phyloP scores from a whole-genome alignment of 176 grass and related monocot genomes.

The Lolium rigidum region DNA sequence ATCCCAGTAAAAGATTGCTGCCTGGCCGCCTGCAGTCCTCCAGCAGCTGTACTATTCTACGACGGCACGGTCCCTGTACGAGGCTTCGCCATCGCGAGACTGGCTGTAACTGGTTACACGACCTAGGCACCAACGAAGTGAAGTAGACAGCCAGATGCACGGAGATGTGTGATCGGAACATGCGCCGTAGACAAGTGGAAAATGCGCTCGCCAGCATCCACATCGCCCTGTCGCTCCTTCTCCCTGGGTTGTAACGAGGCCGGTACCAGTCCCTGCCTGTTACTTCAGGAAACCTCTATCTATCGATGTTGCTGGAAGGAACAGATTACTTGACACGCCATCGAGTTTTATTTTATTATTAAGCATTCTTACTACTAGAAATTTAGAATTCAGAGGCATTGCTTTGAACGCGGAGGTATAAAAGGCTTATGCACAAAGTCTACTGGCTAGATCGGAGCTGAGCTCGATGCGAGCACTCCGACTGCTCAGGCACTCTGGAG shows the following conservation, averaged over 20 bases:
- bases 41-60: constrained; percentile 33
- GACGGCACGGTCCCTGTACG: neutral
- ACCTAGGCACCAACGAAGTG: constrained; percentile 16
- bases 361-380: no score
- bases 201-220: constrained; percentile 2
- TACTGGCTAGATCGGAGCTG: no score
- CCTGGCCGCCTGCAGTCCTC: constrained; percentile 26
- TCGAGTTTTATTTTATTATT: no score
- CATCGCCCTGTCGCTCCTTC: constrained; percentile 29
- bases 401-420: constrained; percentile 51
- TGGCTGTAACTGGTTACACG: constrained; percentile 28
- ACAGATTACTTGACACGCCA: neutral
- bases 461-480: no score
- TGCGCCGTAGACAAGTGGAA: neutral
- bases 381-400: constrained; percentile 35
- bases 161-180: constrained; percentile 5
- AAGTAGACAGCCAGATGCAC: neutral
- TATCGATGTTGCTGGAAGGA: constrained; percentile 27
- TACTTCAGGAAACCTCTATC: no score
- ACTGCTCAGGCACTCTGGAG: no score
- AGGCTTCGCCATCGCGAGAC: neutral
- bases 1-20: neutral
- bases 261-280: no score
- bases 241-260: constrained; percentile 54
- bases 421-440: no score